Conservation (phyloP, 768 basidiomycete species). For the Lanmaoa pseudosensibilis region DNA sequence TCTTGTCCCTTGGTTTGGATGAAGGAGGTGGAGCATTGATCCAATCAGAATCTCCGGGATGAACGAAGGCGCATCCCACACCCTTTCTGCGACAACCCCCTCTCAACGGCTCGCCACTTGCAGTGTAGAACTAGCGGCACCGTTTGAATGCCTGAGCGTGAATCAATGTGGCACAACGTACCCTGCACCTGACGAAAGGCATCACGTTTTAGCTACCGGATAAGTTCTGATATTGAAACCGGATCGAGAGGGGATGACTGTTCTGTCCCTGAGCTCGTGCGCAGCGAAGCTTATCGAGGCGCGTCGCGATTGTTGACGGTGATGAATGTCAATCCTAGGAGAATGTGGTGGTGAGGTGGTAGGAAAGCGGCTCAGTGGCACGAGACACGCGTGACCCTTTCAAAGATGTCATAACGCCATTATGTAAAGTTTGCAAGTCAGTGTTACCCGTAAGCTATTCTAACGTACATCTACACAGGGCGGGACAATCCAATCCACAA, state of each 20-base stretch:
- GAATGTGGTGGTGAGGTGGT: background rate
- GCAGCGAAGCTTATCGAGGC: background rate
- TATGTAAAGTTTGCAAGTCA: background rate
- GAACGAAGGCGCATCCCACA: conserved; percentile 30
- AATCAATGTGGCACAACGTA: conserved; percentile 13
- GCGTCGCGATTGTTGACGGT: background rate
- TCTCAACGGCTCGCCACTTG: conserved; percentile 26
- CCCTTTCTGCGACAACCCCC: conserved; percentile 28
- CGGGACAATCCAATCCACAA: conserved; percentile 12
- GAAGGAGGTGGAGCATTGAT: conserved; percentile 14
- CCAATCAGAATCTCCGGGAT: conserved; percentile 31
- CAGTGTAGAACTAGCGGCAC: conserved; percentile 29
- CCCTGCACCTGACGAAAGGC: conserved; percentile 26
- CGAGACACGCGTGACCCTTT: background rate
- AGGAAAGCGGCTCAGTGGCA: conserved; percentile 2
- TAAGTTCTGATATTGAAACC: background rate
- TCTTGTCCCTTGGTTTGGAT: conserved; percentile 10
- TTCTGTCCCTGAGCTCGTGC: background rate
- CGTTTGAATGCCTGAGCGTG: conserved; percentile 3
- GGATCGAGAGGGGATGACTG: background rate
- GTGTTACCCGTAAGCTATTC: background rate
- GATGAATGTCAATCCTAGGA: background rate
- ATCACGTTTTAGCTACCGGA: conserved; percentile 13
- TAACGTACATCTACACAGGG: conserved; percentile 18
- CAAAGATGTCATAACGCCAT: background rate